Conservation (phyloP, 2,329 filamentous ascomycete genomes). For the Fusarium floridanum region DNA sequence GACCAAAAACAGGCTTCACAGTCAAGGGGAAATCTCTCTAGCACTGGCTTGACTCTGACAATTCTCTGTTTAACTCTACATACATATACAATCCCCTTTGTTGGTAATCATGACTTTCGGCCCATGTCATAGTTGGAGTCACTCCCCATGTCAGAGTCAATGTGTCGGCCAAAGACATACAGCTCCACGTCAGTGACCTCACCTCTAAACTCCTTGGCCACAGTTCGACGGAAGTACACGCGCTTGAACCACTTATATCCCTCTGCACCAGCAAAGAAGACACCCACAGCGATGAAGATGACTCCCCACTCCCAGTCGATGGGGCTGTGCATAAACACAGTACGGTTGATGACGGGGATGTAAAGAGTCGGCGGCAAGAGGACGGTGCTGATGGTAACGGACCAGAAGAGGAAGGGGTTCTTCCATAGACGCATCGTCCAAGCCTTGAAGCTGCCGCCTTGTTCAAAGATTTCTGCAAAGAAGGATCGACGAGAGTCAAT, state of each 20-base stretch:
- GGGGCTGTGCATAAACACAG: conserved; percentile 74
- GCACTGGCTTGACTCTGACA: not conserved
- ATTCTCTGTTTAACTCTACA: not conserved
- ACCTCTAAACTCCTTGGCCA: conserved; percentile 39
- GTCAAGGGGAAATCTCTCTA: not conserved
- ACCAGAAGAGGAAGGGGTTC: conserved; percentile 66
- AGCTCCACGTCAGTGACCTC: conserved; percentile 40
- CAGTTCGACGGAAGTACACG: conserved; percentile 59
- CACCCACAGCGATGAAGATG: conserved; percentile 69
- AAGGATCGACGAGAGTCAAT: conserved; percentile 74
- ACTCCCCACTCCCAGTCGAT: conserved; percentile 80
- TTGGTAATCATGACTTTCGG: conserved; percentile 8
- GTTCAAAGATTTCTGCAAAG: conserved; percentile 68
- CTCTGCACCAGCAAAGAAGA: conserved; percentile 76
- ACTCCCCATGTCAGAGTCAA: conserved; percentile 24
- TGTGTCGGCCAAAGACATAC: conserved; percentile 34
- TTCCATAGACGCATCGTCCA: conserved; percentile 69
- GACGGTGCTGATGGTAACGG: conserved; percentile 65
- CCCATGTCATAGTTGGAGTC: conserved; percentile 23
- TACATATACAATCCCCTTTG: not conserved
- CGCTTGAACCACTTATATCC: conserved; percentile 77
- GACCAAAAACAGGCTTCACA: not conserved
- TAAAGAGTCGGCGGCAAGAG: conserved; percentile 73
- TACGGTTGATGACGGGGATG: conserved; percentile 75
- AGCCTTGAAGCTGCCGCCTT: conserved; percentile 58